Base-by-base conservation (phyloP, 2,329 filamentous ascomycete genomes). In the Niveomyces coronatus region DNA sequence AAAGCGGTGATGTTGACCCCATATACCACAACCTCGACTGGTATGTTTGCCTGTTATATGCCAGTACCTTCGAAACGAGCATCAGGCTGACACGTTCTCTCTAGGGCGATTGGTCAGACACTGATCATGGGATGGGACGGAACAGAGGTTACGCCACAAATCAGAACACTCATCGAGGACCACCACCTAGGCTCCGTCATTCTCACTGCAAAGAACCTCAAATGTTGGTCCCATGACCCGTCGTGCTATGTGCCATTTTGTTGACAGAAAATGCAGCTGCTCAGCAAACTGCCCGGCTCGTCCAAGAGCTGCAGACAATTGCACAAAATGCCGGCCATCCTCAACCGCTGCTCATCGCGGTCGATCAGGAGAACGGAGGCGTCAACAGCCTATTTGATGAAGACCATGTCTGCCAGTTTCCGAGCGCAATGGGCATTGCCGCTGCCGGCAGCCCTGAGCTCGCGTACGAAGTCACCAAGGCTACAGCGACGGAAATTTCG, bases 341-440 rank as follows among this genome's bases (percentile, higher is more conserved):
- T 3, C 81, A 89, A 3, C 91, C 91, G 3, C 65, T 98, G 14
- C 69, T 93, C 39, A 95, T 98, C 50, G 88, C 84, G 27, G 67
- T 96, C 26, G 91, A 96, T 55, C 91, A 98, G 57, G 91, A 98
- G 59, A 96, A 98, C 76, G 91, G 91, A 46, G 88, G 89, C 3
- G 89, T 95, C 57, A 96, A 95, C 64, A 94, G 86, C 61, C 72
- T 96, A 3, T 95, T 93, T 53, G 89, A 96, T 57, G 87, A 94
- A 50, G 85, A 91, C 53, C 91, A 88, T 56, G 89, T 96, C 49
- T 87, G 86, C 47, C 91, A 96, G 56, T 98, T 94, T 49, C 91
- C 91, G 8, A 94, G 88, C 53, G 85, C 89, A 45, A 96, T 98
- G 89, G 89, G 88, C 10, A 73, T 95, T 44, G 87, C 89, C n/a